Evolutionary conservation across 2,329 filamentous ascomycete genomes (phyloP), one percentile per base, ranked within the genome.

Genomic region (Xylariaceae sp.): DNA sequence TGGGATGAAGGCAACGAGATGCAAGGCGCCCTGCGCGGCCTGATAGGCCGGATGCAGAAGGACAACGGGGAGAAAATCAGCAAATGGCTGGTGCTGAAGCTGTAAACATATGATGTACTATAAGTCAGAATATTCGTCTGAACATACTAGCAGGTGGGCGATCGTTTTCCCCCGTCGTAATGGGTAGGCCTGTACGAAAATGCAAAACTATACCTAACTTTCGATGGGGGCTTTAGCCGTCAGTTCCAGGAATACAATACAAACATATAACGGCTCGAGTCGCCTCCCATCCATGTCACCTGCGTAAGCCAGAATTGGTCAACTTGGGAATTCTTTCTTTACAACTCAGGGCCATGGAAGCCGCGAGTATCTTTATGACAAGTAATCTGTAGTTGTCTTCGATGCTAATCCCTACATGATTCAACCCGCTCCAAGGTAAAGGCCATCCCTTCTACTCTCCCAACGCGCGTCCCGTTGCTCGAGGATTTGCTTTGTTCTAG

Each of bases 11-110:
- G 90, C 0, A 74, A 75, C 53, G 87, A 95, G 71, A 76, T 81
- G 10, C 91, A 96, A 65, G 92, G 92, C 0, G 77, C 81, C 0
- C 72, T 96, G 0, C 80, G 81, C 5, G 92, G 92, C 0, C 68
- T 91, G 2, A 70, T 92, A 18, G 80, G 78, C 1, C 72, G 75
- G 43, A 71, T 95, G 66, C 73, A 82, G 62, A 71, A 78, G 47
- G 76, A 75, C 49, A 53, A 72, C 15, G 15, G 12, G 59, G 64
- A 18, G 6, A 42, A 43, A 34, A 63, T 68, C 26, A 60, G 63
- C n/a, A 70, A 76, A 22, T 81, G 79, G 79, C 69, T 80, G 2
- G 72, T 81, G 2, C 66, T 82, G 32, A 82, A 82, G 69, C 63
- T 81, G 61, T 81, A 66, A 47, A 29, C 19, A 47, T 41, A 36